Evolutionary conservation across 805 yeast species (phyloP).

Genomic region (Torulaspora indica): DNA sequence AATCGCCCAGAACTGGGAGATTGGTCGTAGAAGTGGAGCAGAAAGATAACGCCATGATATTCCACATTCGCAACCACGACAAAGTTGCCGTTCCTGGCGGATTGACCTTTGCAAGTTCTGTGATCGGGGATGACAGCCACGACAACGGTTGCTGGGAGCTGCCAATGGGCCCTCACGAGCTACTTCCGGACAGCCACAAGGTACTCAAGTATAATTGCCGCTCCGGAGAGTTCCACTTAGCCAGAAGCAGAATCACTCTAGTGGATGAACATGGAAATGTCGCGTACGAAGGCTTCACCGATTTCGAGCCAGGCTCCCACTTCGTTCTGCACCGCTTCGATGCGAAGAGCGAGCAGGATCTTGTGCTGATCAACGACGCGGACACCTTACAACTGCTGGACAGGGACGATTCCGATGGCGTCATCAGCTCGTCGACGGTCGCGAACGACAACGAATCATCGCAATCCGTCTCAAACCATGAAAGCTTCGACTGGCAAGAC

Average conservation of each 20-base stretch:
- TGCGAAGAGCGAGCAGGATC: background rate
- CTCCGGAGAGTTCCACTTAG: slow-evolving; percentile 14
- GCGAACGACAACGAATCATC: slow-evolving; percentile 18
- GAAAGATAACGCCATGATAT: slow-evolving; percentile 20
- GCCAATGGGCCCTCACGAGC: slow-evolving; percentile 25
- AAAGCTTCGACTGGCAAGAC: slow-evolving; percentile 22
- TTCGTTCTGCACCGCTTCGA: background rate
- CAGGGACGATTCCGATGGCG: slow-evolving; percentile 16
- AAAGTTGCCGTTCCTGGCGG: slow-evolving; percentile 14
- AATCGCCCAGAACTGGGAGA: background rate
- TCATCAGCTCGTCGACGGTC: slow-evolving; percentile 21
- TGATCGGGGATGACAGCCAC: slow-evolving; percentile 3
- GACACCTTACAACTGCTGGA: slow-evolving; percentile 4
- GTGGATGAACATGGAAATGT: slow-evolving; percentile 13
- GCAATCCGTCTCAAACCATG: slow-evolving; percentile 9
- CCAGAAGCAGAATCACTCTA: slow-evolving; percentile 15
- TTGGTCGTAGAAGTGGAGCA: slow-evolving; percentile 13
- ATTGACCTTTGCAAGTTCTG: slow-evolving; percentile 12
- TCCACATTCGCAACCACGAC: slow-evolving; percentile 15
- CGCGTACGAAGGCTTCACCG: slow-evolving; percentile 9
- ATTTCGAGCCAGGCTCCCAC: slow-evolving; percentile 2
- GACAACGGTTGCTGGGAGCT: slow-evolving; percentile 15
- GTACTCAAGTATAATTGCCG: slow-evolving; percentile 13
- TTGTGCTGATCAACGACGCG: background rate
- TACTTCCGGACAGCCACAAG: slow-evolving; percentile 17